A percentile compares a stretch with the other conserved stretches of the same genome.
These are phyloP conservation scores for Pythium oligandrum DNA, from an alignment of 352 stramenopile genomes.

Conservation along the genomic window DNA sequence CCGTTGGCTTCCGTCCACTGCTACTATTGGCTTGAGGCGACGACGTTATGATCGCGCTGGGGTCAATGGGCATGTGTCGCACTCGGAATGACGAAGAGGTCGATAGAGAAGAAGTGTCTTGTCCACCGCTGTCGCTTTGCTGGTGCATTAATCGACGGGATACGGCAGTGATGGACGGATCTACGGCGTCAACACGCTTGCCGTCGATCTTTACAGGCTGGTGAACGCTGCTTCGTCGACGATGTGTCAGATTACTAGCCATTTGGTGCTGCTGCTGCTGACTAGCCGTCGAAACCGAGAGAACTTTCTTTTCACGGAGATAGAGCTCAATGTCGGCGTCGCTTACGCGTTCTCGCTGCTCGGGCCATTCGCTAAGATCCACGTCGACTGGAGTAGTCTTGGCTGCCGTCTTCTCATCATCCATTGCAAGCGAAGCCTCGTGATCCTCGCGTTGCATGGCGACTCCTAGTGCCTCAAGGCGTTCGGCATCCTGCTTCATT, in stretches of 20 bases:
- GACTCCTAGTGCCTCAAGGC: neutral
- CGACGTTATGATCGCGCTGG: no score
- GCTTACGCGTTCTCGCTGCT: conserved; percentile 83
- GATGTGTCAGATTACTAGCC: no score
- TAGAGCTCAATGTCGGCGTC: conserved; percentile 75
- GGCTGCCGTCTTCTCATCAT: neutral
- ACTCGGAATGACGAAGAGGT: conserved; percentile 1
- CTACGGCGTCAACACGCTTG: conserved; percentile 12
- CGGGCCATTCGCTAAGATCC: conserved; percentile 82
- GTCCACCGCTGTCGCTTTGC: neutral
- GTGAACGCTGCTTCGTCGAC: no score
- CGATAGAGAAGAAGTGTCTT: no score
- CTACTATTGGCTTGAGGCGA: no score
- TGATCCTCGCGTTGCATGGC: conserved; percentile 50
- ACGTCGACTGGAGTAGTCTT: conserved; percentile 23
- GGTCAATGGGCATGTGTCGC: conserved; percentile 13
- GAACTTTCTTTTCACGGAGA: conserved; percentile 46
- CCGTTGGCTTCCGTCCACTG: no score
- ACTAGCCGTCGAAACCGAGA: neutral
- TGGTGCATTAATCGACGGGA: conserved; percentile 5
- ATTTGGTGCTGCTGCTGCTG: neutral
- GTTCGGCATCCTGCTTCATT: conserved; percentile 34
- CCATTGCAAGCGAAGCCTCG: conserved; percentile 27
- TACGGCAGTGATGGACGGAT: conserved; percentile 11
- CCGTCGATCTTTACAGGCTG: conserved; percentile 7